Percentiles rank a stretch among this genome's conserved stretches.
phyloP scores from a whole-genome alignment of 352 stramenopile genomes.

The Elongisporangium prolatum region DNA sequence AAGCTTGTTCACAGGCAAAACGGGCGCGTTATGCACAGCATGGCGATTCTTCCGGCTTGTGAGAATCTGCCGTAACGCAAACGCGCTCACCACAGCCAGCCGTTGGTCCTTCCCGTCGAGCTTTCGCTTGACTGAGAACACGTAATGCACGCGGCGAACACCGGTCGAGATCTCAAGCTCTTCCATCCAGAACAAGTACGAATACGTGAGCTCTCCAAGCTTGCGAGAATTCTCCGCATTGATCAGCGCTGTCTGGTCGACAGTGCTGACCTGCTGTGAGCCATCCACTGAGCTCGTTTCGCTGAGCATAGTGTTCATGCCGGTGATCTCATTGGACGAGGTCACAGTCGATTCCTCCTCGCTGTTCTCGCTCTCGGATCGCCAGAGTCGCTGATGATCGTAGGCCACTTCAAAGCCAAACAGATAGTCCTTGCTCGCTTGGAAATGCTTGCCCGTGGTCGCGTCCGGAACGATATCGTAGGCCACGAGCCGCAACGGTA shows the following conservation, averaged over 20 bases:
- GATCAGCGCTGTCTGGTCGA: conserved; percentile 32
- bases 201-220: conserved; percentile 34
- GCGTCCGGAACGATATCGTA: conserved; percentile 42
- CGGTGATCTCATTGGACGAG: conserved; percentile 25
- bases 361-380: conserved; percentile 1
- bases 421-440: conserved; percentile 66
- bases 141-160: conserved; percentile 60
- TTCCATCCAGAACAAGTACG: conserved; percentile 72
- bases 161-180: conserved; percentile 58
- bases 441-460: conserved; percentile 31
- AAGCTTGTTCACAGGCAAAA: conserved; percentile 17
- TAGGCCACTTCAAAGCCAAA: conserved; percentile 80
- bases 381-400: conserved; percentile 16
- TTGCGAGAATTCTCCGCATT: conserved; percentile 38
- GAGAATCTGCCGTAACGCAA: conserved; percentile 47
- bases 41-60: conserved; percentile 14
- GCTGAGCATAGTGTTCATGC: conserved; percentile 47
- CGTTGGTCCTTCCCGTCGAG: neutral
- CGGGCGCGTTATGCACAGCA: neutral
- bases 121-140: conserved; percentile 33
- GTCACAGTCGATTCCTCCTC: conserved; percentile 7
- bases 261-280: conserved; percentile 4
- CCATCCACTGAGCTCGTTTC: conserved; percentile 46
- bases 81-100: conserved; percentile 65
- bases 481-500: conserved; percentile 65